These are phyloP conservation scores for Leishmania tropica DNA, from an alignment of 208 protist species.

Conservation along the genomic window DNA sequence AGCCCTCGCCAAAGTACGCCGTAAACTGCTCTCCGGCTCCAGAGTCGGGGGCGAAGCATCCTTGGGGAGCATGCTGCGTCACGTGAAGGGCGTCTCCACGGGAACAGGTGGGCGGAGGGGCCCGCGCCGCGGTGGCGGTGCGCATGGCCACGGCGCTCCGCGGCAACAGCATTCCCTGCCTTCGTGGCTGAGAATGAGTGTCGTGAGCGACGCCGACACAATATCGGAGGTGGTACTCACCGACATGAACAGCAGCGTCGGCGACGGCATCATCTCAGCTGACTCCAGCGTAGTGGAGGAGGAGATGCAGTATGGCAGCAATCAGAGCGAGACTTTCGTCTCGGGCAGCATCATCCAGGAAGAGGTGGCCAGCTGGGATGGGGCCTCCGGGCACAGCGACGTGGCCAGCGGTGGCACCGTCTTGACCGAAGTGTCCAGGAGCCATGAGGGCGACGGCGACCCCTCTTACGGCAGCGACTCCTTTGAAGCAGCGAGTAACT, in stretches of 20 bases:
- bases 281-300: conserved; percentile 30
- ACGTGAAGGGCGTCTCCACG: background rate
- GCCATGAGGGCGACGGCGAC: background rate
- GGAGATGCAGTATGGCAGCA: conserved; percentile 35
- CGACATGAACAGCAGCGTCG: background rate
- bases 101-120: background rate
- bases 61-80: conserved; percentile 4
- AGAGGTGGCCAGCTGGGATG: conserved; percentile 13
- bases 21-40: conserved; percentile 4
- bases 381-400: background rate
- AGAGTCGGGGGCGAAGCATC: background rate
- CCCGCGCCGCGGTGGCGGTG: background rate
- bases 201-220: background rate
- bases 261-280: conserved; percentile 21
- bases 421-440: background rate
- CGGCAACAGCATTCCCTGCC: background rate
- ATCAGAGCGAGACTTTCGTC: conserved; percentile 17
- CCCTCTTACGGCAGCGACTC: conserved; percentile 2
- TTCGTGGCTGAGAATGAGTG: background rate
- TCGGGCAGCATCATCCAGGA: conserved; percentile 39
- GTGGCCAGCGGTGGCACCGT: conserved; percentile 2
- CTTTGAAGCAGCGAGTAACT: background rate
- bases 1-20: conserved; percentile 41
- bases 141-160: background rate
- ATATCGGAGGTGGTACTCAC: background rate